Conservation (phyloP, 2,329 filamentous ascomycete genomes). For the Calonectria pteridis region DNA sequence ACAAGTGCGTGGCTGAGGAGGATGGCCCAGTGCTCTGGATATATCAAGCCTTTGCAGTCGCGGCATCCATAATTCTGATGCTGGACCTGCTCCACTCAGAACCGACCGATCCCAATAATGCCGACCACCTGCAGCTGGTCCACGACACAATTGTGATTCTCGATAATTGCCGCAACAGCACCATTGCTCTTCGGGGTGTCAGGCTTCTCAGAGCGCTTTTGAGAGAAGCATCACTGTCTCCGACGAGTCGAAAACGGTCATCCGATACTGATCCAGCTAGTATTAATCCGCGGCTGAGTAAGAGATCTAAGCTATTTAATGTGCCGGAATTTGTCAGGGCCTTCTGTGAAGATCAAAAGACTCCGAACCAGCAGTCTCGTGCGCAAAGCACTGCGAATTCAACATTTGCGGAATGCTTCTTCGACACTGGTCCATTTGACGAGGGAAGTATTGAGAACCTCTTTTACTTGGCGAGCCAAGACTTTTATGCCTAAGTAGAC, state of each 20-base stretch:
- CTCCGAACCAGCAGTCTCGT: background rate
- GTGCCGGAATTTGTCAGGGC: background rate
- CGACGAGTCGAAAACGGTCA: background rate
- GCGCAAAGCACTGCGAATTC: background rate
- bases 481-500: background rate
- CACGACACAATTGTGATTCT: background rate
- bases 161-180: background rate
- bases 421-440: background rate
- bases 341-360: background rate
- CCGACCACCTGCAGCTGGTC: background rate
- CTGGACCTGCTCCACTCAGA: background rate
- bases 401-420: background rate
- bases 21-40: background rate
- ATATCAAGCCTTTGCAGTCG: background rate
- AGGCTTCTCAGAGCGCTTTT: background rate
- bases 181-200: background rate
- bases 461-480: background rate
- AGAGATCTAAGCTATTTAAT: background rate
- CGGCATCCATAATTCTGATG: background rate
- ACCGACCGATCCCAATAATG: background rate
- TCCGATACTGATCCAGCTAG: background rate
- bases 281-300: background rate
- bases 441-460: background rate
- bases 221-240: background rate
- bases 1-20: background rate